These are phyloP conservation scores for Debaryomycetaceae sp. DNA, from an alignment of 1,139 yeast species.

Conservation along the genomic window DNA sequence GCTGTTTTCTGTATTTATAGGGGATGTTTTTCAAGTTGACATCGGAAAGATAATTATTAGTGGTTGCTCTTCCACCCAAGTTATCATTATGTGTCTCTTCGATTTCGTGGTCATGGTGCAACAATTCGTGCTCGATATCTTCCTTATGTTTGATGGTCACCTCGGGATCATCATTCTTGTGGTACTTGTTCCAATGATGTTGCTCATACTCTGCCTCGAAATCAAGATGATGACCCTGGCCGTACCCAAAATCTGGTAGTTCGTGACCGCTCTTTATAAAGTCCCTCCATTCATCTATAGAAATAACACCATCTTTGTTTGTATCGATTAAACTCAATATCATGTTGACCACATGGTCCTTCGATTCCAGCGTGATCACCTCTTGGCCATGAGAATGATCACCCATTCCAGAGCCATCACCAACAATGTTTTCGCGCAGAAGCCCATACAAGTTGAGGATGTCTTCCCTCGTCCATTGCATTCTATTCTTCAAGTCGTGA, in stretches of 20 bases:
- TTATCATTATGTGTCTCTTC: conserved; percentile 62
- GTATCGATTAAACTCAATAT: conserved; percentile 62
- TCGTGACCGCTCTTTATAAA: conserved; percentile 62
- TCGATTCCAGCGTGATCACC: conserved; percentile 52
- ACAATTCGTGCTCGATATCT: conserved; percentile 83
- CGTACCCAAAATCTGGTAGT: conserved; percentile 90
- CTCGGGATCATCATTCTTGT: conserved; percentile 78
- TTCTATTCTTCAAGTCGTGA: conserved; percentile 64
- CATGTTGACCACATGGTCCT: conserved; percentile 52
- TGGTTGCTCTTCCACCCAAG: conserved; percentile 37
- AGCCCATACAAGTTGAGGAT: conserved; percentile 81
- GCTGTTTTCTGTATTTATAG: conserved; percentile 23
- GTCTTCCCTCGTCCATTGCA: conserved; percentile 57
- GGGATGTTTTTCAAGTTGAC: conserved; percentile 38
- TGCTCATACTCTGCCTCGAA: conserved; percentile 91
- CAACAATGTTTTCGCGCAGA: conserved; percentile 66
- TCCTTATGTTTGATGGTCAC: conserved; percentile 78
- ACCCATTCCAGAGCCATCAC: conserved; percentile 91
- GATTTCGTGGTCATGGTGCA: conserved; percentile 84
- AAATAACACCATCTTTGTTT: conserved; percentile 61
- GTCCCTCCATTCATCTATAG: conserved; percentile 68
- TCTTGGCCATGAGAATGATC: conserved; percentile 58
- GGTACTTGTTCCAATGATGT: conserved; percentile 91
- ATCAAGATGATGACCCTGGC: conserved; percentile 96
- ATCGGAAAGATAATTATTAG: conserved; percentile 27